Evolutionary conservation across 2,329 filamentous ascomycete genomes (phyloP).

Genomic region (Epichloe scottii): DNA sequence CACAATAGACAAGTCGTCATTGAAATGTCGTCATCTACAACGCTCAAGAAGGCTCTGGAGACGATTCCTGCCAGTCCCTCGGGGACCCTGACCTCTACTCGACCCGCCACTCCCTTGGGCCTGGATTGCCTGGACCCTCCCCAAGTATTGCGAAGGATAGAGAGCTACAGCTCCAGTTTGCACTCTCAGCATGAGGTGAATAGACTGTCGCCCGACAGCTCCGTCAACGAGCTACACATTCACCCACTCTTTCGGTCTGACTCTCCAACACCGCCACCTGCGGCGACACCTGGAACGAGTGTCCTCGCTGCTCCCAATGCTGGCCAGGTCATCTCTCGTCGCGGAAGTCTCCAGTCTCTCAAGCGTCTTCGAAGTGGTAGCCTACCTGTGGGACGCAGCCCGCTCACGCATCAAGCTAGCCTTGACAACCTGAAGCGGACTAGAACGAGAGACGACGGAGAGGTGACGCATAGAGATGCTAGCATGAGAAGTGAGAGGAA

Average conservation of each 20-base stretch:
- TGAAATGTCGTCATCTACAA: conserved; percentile 32
- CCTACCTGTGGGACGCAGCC: conserved; percentile 31
- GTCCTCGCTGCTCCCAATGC: conserved; percentile 59
- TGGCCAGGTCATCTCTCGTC: conserved; percentile 48
- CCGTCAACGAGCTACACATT: conserved; percentile 51
- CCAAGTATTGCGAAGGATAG: conserved; percentile 29
- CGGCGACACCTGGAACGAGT: conserved; percentile 55
- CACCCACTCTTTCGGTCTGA: conserved; percentile 68
- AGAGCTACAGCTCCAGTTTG: conserved; percentile 37
- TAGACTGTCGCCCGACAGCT: conserved; percentile 12
- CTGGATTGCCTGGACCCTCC: conserved; percentile 37
- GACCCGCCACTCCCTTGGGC: conserved; percentile 39
- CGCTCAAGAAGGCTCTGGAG: conserved; percentile 46
- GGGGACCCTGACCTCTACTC: conserved; percentile 49
- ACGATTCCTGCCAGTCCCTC: conserved; percentile 58
- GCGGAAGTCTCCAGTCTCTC: conserved; percentile 36
- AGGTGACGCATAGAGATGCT: not conserved
- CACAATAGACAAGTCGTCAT: conserved; percentile 47
- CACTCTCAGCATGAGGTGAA: conserved; percentile 17
- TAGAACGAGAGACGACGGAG: not conserved
- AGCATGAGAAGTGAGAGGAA: conserved; percentile 23
- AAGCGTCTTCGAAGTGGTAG: conserved; percentile 44
- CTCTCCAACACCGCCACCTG: conserved; percentile 53
- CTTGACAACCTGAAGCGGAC: conserved; percentile 23
- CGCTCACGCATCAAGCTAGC: conserved; percentile 37